These are phyloP conservation scores for Kalaharituber pfeilii DNA, from an alignment of 2,329 filamentous ascomycete species.

Conservation along the genomic window DNA sequence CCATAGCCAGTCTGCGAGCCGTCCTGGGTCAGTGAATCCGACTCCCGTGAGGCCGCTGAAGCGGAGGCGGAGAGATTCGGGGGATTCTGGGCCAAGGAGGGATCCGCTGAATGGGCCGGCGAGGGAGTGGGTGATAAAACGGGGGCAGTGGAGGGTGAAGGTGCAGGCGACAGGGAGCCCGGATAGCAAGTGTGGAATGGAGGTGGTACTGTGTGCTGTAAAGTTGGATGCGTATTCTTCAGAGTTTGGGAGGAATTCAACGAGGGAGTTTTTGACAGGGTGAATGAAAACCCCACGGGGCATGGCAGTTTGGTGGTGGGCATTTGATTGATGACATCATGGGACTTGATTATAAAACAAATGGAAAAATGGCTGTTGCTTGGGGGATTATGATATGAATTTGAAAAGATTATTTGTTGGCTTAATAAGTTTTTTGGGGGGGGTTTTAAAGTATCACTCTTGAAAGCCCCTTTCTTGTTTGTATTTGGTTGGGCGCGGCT, in stretches of 20 bases:
- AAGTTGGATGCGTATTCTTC: conserved; percentile 55
- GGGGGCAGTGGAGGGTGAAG: conserved; percentile 31
- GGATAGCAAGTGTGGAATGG: conserved; percentile 38
- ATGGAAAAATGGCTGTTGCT: background rate
- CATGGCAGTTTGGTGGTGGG: no score
- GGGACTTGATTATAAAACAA: no score
- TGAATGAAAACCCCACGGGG: no score
- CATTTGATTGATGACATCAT: no score
- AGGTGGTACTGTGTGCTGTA: conserved; percentile 58
- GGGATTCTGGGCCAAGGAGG: conserved; percentile 16
- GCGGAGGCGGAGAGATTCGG: conserved; percentile 7
- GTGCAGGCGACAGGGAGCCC: conserved; percentile 35
- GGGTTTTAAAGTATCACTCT: no score
- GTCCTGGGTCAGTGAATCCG: background rate
- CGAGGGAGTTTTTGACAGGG: conserved; percentile 46
- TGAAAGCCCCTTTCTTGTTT: conserved; percentile 8
- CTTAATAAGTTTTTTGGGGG: no score
- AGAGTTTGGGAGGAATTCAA: conserved; percentile 48
- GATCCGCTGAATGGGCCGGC: conserved; percentile 1
- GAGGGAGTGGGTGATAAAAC: conserved; percentile 26
- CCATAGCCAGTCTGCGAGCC: background rate
- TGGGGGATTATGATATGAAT: conserved; percentile 11
- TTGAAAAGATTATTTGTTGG: no score
- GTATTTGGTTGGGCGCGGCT: background rate
- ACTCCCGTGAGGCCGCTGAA: background rate